These are phyloP conservation scores for Exophiala calicioides DNA, from an alignment of 2,329 filamentous ascomycete species.

Conservation along the genomic window DNA sequence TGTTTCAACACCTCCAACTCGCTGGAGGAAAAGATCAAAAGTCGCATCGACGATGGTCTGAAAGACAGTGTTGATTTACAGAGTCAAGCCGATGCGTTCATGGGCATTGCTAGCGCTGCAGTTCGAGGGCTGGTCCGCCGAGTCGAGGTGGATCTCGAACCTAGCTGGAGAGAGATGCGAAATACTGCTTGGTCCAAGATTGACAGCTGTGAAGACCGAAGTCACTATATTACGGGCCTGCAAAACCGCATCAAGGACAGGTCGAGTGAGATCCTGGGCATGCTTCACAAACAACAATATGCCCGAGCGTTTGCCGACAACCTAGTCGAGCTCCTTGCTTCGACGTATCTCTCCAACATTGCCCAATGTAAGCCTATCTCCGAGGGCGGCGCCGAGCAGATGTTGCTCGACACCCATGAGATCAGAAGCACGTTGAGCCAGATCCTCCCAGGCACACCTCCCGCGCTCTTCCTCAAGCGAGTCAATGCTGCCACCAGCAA, in stretches of 20 bases:
- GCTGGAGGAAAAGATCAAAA: conserved; percentile 90
- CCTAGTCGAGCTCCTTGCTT: conserved; percentile 83
- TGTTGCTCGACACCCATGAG: conserved; percentile 93
- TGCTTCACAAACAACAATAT: conserved; percentile 89
- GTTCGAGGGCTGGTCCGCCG: conserved; percentile 80
- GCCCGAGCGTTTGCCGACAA: conserved; percentile 94
- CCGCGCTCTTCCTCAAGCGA: conserved; percentile 75
- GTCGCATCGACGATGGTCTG: conserved; percentile 79
- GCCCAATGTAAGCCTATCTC: conserved; percentile 88
- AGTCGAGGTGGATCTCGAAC: conserved; percentile 79
- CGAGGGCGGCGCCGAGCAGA: conserved; percentile 94
- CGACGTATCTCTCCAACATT: conserved; percentile 76
- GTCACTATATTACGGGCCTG: conserved; percentile 83
- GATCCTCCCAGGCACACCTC: conserved; percentile 63
- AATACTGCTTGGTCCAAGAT: conserved; percentile 94
- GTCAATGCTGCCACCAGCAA: conserved; percentile 81
- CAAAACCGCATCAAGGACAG: conserved; percentile 70
- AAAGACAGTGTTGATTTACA: conserved; percentile 79
- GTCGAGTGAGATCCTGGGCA: conserved; percentile 70
- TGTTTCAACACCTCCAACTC: conserved; percentile 93
- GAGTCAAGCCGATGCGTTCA: conserved; percentile 89
- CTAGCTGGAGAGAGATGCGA: conserved; percentile 93
- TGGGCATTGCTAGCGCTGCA: conserved; percentile 87
- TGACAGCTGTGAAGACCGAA: conserved; percentile 91
- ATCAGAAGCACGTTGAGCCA: conserved; percentile 76